Percentiles rank a stretch among this genome's conserved stretches.
Evolutionary conservation across 306 rosid genomes (phyloP).

Genomic region (Castanea mollissima): DNA sequence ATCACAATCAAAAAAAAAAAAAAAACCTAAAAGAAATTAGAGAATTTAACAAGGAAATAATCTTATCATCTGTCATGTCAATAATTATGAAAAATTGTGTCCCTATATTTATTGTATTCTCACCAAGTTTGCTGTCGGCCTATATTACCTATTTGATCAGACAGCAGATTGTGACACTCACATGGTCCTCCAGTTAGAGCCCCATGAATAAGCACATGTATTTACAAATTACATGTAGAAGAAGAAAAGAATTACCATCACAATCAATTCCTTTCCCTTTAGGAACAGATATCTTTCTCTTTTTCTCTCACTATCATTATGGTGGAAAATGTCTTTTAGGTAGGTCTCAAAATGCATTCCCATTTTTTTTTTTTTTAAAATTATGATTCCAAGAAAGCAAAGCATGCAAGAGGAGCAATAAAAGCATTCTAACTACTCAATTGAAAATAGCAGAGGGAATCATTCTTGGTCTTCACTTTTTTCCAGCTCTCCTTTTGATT

Average conservation of each 20-base stretch:
- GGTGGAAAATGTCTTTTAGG: background rate
- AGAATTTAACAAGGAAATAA: too few species aligned
- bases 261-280: background rate
- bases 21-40: too few species aligned
- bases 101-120: too few species aligned
- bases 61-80: too few species aligned
- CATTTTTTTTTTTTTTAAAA: background rate
- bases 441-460: background rate
- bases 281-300: background rate
- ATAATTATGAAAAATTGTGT: too few species aligned
- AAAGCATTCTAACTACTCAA: background rate
- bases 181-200: background rate
- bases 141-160: constrained; percentile 19
- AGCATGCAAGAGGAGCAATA: background rate
- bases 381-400: background rate
- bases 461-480: background rate
- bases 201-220: background rate
- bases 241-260: background rate
- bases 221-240: too few species aligned
- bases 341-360: background rate
- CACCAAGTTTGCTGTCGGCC: constrained; percentile 31
- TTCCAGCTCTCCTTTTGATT: background rate
- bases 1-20: too few species aligned
- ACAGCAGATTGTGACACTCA: constrained; percentile 5
- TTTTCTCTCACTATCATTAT: background rate